Percentiles rank a stretch among this genome's conserved stretches.
phyloP scores from a whole-genome alignment of 2,329 filamentous ascomycete genomes.

The Beauveria scarabaeidicola region DNA sequence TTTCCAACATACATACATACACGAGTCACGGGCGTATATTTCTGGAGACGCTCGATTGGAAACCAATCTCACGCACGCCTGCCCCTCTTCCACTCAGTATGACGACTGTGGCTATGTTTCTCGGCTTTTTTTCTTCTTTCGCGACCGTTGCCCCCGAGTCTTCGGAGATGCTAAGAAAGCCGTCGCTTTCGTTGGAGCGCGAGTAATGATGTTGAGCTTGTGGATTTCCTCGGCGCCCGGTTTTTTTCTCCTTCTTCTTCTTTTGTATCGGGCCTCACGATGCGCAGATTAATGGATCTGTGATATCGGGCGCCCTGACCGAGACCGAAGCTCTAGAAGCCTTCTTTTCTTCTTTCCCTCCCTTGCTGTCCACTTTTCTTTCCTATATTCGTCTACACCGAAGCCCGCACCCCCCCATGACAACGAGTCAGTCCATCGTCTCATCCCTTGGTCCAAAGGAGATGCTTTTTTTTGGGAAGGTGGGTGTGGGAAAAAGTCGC shows the following conservation, averaged over 20 bases:
- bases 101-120: not conserved
- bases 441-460: not conserved
- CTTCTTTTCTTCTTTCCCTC: not conserved
- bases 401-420: not conserved
- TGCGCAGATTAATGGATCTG: not conserved
- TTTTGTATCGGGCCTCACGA: not conserved
- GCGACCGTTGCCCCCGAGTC: no score
- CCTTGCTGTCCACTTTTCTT: not conserved
- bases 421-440: slow-evolving; percentile 1
- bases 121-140: not conserved
- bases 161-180: not conserved
- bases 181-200: not conserved
- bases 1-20: no score
- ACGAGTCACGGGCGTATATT: no score
- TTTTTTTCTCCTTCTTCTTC: not conserved
- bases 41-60: no score
- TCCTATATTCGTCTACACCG: not conserved
- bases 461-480: not conserved
- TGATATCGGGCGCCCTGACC: not conserved
- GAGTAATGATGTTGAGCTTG: not conserved
- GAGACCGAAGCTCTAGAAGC: not conserved
- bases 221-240: not conserved
- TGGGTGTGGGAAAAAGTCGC: no score
- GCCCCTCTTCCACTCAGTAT: not conserved
- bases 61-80: no score